A percentile compares a stretch with the other conserved stretches of the same genome.
phyloP scores from a whole-genome alignment of 371 early-diverging fungal species.

The Choanephora cucurbitarum region DNA sequence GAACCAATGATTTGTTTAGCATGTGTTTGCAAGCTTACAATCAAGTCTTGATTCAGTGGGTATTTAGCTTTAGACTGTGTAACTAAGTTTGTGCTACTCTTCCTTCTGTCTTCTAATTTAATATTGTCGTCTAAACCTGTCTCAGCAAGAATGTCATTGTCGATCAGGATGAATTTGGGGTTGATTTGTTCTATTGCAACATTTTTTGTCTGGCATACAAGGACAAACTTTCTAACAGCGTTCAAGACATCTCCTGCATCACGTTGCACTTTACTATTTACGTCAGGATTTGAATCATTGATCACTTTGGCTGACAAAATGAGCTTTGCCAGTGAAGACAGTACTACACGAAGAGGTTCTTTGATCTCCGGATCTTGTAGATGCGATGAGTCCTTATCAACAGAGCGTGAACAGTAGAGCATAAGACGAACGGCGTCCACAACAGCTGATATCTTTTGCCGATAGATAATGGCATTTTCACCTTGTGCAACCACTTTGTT shows the following conservation, averaged over 20 bases:
- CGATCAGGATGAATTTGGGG: slow-evolving; percentile 24
- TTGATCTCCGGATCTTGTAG: slow-evolving; percentile 67
- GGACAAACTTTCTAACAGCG: slow-evolving; percentile 73
- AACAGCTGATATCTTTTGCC: slow-evolving; percentile 43
- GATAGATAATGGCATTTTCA: slow-evolving; percentile 9
- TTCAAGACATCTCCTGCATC: slow-evolving; percentile 68
- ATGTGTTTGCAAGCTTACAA: slow-evolving; percentile 49
- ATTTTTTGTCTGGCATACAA: slow-evolving; percentile 40
- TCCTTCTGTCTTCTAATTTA: not conserved
- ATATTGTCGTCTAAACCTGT: not conserved
- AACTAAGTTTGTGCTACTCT: slow-evolving; percentile 8
- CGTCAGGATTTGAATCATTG: slow-evolving; percentile 14
- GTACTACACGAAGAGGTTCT: slow-evolving; percentile 70
- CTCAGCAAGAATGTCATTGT: slow-evolving; percentile 1
- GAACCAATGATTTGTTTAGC: slow-evolving; percentile 51
- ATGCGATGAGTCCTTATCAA: slow-evolving; percentile 66
- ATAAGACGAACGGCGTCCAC: slow-evolving; percentile 85
- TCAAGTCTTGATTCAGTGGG: slow-evolving; percentile 45
- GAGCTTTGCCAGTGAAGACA: slow-evolving; percentile 78
- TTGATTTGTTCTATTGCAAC: slow-evolving; percentile 33
- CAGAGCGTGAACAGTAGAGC: slow-evolving; percentile 77
- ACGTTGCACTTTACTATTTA: slow-evolving; percentile 34
- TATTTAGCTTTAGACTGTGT: slow-evolving; percentile 31
- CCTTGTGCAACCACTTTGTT: slow-evolving; percentile 59
- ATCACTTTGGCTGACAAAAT: slow-evolving; percentile 62